Base-by-base conservation (phyloP, 2,329 filamentous ascomycete species). In the Colletotrichum sojae region DNA sequence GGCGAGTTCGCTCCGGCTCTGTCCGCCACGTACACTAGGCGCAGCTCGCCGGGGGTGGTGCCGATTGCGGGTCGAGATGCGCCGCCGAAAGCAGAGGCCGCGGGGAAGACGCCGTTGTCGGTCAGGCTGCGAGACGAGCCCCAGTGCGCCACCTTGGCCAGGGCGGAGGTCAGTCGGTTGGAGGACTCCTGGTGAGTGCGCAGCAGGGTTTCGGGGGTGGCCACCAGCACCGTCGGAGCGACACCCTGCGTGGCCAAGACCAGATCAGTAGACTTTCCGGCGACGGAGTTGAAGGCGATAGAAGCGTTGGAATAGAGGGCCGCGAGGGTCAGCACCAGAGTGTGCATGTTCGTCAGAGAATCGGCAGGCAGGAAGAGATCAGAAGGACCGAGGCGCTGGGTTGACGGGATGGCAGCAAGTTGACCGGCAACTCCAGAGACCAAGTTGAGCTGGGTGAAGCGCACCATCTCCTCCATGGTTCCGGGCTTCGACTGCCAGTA, bases 321-420 rank as follows among this genome's bases (percentile, higher is more conserved):
- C 1, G 92, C 90, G 66, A 99, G 85, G 0, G 94, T 94, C 69
- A 97, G 85, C 63, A 90, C 89, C 27, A 98, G 87, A 2, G 94
- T 89, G 81, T 97, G 95, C 0, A 91, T 91, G 61, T 92, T 89
- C 8, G 92, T 91, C 53, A 98, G 89, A 6, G 92, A 90, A 74
- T 97, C 94, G 53, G 92, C 94, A 0, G 95, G 91, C 15, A 98
- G 87, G 77, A 99, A 93, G 8, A 97, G 85, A 75, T 99, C 96
- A 2, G 89, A 87, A 1, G 90, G 85, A 20, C 83, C 88, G 70
- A 98, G 84, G 69, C 93, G 91, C 76, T 97, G 92, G 52, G 86
- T 86, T 27, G 90, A 87, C 10, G 95, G 94, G 43, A 98, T 83
- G 6, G 92, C 90, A 51, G 92, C 89, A 48, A 95, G 88, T 77